Evolutionary conservation across 2,329 filamentous ascomycete genomes (phyloP), one percentile per base, ranked within the genome.

Genomic region (Sporothrix variecibatus): DNA sequence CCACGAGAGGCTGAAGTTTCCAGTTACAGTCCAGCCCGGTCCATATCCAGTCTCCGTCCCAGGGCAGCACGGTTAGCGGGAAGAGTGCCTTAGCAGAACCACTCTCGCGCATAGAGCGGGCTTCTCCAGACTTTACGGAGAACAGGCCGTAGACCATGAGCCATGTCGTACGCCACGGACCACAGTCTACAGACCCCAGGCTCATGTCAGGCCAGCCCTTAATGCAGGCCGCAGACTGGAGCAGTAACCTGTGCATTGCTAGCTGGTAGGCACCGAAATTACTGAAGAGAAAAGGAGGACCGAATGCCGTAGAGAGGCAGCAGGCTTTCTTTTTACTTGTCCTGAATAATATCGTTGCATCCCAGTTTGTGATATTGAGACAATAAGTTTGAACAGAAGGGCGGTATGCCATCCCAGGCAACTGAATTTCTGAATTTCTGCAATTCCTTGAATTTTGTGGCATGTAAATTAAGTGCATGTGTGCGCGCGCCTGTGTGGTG

Each of bases 61-160:
- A 49, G 56, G 56, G 17, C 56, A 31, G 20, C 28, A 60, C 43
- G 65, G 46, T 49, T 56, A 71, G 49, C 46, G 46, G 51, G 51
- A 56, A 43, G 46, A 58, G 46, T 71, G 68, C 68, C 68, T 71
- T 71, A 71, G 68, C 43, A 69, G 65, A 69, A 53, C 65, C 65
- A 69, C 65, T 53, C 65, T 51, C 65, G 65, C 65, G 43, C 65
- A 69, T 49, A 43, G 43, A 69, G 62, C 62, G 62, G 62, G 12
- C 38, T 67, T 67, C 62, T 67, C 38, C 62, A 46, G 62, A 46
- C 34, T 71, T 28, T 6, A 23, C 31, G 9, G 31, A 40, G 12
- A 17, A 28, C 56, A 60, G 28, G 28, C 51, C 51, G 34, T 34
- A 28, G 51, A n/a, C 23, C 51, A 49, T 56, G 51, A 20, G 17